Evolutionary conservation across 2,329 filamentous ascomycete species (phyloP).

Genomic region (Fusarium napiforme): DNA sequence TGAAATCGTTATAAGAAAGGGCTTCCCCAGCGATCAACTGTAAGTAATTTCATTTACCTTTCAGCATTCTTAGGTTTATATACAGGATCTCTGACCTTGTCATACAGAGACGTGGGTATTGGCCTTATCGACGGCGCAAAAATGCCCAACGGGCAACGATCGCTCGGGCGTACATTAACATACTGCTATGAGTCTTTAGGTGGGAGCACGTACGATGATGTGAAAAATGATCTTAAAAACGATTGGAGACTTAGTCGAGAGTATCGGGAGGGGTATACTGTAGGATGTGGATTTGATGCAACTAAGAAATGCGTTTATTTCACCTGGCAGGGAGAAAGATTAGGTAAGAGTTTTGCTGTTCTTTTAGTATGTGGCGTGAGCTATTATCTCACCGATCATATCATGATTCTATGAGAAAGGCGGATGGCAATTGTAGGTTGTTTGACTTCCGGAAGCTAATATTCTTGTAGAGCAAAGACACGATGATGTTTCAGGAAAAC

Average conservation of each 20-base stretch:
- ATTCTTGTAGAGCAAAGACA: background rate
- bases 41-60: too few species aligned
- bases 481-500: background rate
- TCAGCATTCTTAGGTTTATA: too few species aligned
- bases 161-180: background rate
- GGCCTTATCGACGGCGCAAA: background rate
- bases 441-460: background rate
- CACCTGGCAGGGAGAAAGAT: background rate
- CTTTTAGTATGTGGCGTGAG: fast-evolving
- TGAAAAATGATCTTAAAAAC: background rate
- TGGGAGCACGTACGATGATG: background rate
- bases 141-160: background rate
- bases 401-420: background rate
- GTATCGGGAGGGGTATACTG: background rate
- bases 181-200: background rate
- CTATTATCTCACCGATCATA: fast-evolving
- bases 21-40: too few species aligned
- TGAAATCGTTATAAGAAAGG: background rate
- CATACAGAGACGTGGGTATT: background rate
- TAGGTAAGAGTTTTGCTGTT: background rate
- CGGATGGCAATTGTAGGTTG: background rate
- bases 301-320: background rate
- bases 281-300: background rate
- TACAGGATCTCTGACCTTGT: background rate
- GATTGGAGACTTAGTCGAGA: background rate